phyloP scores from a whole-genome alignment of 805 yeast genomes.

The Metschnikowia baotianmanensis region DNA sequence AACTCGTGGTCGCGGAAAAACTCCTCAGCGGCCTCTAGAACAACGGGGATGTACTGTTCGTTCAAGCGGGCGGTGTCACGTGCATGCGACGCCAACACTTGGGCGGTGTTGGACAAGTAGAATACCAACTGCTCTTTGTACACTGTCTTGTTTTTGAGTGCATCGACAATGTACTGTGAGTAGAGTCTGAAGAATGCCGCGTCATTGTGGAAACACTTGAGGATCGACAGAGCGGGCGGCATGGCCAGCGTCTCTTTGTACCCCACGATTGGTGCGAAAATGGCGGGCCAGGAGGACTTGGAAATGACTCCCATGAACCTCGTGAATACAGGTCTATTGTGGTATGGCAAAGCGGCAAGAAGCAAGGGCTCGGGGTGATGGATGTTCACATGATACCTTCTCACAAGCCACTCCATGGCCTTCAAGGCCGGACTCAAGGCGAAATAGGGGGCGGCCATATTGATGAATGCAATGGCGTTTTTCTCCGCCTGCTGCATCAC shows the following conservation, averaged over 20 bases:
- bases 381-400: constrained; percentile 83
- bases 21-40: constrained; percentile 58
- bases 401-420: constrained; percentile 92
- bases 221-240: constrained; percentile 68
- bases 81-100: constrained; percentile 63
- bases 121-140: constrained; percentile 75
- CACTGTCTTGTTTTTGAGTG: constrained; percentile 51
- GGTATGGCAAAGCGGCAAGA: constrained; percentile 77
- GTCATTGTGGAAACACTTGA: constrained; percentile 70
- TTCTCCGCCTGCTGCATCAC: constrained; percentile 70
- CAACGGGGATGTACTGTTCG: constrained; percentile 48
- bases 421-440: constrained; percentile 70
- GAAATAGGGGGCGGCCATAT: constrained; percentile 74
- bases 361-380: constrained; percentile 73
- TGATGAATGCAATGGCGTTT: constrained; percentile 72
- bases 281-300: constrained; percentile 60
- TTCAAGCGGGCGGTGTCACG: constrained; percentile 43
- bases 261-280: constrained; percentile 68
- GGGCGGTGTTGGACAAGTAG: constrained; percentile 69
- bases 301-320: constrained; percentile 73
- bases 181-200: constrained; percentile 65
- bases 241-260: constrained; percentile 60
- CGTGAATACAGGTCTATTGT: constrained; percentile 67
- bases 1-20: constrained; percentile 35
- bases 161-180: constrained; percentile 50